Conservation (phyloP, 257 asterid species). For the Mentha longifolia region DNA sequence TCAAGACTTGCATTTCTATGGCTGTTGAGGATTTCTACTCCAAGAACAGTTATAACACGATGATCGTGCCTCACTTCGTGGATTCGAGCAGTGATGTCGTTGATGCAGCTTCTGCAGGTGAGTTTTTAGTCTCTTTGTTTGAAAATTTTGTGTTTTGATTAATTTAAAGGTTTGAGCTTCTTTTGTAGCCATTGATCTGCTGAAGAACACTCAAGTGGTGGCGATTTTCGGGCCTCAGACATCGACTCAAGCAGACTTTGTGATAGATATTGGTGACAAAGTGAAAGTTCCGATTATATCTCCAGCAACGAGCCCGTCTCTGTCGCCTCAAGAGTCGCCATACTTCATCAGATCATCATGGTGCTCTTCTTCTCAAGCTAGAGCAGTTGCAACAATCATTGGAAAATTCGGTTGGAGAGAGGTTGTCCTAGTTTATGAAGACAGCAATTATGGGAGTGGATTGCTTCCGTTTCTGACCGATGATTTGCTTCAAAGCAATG, state of each 20-base stretch:
- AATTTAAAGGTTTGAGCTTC: background rate
- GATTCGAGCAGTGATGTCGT: conserved; percentile 40
- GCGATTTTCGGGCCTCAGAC: conserved; percentile 58
- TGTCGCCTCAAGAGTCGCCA: conserved; percentile 47
- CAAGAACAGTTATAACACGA: conserved; percentile 26
- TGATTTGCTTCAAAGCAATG: conserved; percentile 32
- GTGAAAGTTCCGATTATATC: conserved; percentile 54
- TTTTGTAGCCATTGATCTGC: conserved; percentile 51
- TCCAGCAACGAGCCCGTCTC: conserved; percentile 51
- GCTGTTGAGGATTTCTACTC: conserved; percentile 51
- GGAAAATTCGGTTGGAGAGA: conserved; percentile 49
- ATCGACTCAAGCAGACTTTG: conserved; percentile 50
- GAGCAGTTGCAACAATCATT: conserved; percentile 52
- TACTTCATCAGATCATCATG: conserved; percentile 53
- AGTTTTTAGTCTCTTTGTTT: background rate
- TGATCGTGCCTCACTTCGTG: conserved; percentile 44
- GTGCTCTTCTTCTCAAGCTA: conserved; percentile 47
- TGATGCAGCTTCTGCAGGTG: conserved; percentile 48
- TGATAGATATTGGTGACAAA: conserved; percentile 50
- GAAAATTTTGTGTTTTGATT: too few species aligned
- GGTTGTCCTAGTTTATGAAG: conserved; percentile 48
- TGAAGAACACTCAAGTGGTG: conserved; percentile 44
- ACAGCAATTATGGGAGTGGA: conserved; percentile 47
- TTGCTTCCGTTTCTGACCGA: conserved; percentile 48
- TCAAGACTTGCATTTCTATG: conserved; percentile 41